Conservation (phyloP, 2,329 filamentous ascomycete genomes). For the Fusarium duplospermum region DNA sequence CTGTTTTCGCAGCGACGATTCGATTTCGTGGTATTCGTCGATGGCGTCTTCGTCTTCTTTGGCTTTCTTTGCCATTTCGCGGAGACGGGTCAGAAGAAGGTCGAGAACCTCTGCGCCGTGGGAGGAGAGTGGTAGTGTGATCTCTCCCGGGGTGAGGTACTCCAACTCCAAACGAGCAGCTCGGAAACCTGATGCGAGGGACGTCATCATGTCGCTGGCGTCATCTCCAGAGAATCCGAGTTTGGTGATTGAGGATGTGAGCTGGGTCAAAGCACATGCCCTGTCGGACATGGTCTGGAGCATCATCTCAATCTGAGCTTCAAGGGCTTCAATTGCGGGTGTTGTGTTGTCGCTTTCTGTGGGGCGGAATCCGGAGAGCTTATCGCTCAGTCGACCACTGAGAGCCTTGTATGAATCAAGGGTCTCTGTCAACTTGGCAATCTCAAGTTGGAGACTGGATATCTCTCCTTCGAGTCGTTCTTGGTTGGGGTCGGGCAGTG, state of each 20-base stretch:
- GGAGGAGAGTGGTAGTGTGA: conserved; percentile 62
- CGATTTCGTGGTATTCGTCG: conserved; percentile 70
- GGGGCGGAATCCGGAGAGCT: conserved; percentile 46
- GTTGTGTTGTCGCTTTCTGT: conserved; percentile 13
- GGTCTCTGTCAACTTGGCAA: conserved; percentile 59
- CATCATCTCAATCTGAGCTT: conserved; percentile 56
- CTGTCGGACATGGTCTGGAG: conserved; percentile 61
- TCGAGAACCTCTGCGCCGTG: conserved; percentile 68
- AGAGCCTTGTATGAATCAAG: conserved; percentile 61
- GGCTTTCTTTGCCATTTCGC: conserved; percentile 58
- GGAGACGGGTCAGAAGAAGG: conserved; percentile 63
- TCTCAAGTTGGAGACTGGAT: conserved; percentile 60
- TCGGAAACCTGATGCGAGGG: conserved; percentile 63
- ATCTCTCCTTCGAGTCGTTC: conserved; percentile 59
- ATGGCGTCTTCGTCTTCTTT: conserved; percentile 65
- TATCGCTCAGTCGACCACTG: conserved; percentile 50
- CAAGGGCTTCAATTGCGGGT: conserved; percentile 48
- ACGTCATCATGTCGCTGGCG: conserved; percentile 60
- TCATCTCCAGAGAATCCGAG: conserved; percentile 65
- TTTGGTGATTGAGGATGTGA: conserved; percentile 58
- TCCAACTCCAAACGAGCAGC: conserved; percentile 70
- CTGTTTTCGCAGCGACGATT: conserved; percentile 67
- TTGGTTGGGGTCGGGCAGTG: conserved; percentile 57
- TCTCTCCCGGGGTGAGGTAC: conserved; percentile 70
- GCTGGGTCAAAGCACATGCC: conserved; percentile 57